phyloP scores from a whole-genome alignment of 2,329 filamentous ascomycete genomes.

The Talaromyces sp. region DNA sequence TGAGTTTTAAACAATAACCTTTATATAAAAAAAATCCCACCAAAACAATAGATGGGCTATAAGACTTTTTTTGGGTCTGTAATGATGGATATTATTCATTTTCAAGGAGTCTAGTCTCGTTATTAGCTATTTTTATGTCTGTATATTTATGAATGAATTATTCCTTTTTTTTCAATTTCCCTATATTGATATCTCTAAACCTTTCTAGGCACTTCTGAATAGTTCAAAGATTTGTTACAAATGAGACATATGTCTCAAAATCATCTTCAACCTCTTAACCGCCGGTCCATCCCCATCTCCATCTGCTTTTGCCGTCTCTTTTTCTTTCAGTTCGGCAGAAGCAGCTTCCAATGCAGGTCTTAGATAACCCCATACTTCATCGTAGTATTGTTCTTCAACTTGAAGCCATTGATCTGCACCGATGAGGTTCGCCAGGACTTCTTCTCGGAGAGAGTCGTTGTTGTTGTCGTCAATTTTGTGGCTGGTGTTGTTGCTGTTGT shows the following conservation, averaged over 20 bases:
- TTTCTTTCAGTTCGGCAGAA: conserved; percentile 49
- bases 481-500: conserved; percentile 4
- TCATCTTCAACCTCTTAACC: conserved; percentile 35
- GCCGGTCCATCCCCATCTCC: conserved; percentile 28
- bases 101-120: neutral
- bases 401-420: conserved; percentile 31
- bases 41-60: conserved; percentile 1
- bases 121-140: conserved; percentile 1
- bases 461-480: neutral
- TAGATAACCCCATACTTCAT: conserved; percentile 66
- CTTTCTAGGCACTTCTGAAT: no score
- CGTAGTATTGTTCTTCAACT: conserved; percentile 38
- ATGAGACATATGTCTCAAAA: conserved; percentile 32
- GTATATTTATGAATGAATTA: conserved; percentile 15
- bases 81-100: conserved; percentile 11
- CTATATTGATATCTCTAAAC: no score
- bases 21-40: neutral
- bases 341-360: conserved; percentile 54
- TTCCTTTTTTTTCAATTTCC: neutral
- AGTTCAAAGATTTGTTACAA: neutral
- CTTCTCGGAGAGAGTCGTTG: conserved; percentile 23
- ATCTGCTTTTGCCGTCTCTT: conserved; percentile 9
- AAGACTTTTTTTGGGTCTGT: conserved; percentile 6
- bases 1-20: conserved; percentile 47
- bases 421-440: conserved; percentile 26